These are phyloP conservation scores for Tylopilus sp. DNA, from an alignment of 1,284 basidiomycete species.

Conservation along the genomic window DNA sequence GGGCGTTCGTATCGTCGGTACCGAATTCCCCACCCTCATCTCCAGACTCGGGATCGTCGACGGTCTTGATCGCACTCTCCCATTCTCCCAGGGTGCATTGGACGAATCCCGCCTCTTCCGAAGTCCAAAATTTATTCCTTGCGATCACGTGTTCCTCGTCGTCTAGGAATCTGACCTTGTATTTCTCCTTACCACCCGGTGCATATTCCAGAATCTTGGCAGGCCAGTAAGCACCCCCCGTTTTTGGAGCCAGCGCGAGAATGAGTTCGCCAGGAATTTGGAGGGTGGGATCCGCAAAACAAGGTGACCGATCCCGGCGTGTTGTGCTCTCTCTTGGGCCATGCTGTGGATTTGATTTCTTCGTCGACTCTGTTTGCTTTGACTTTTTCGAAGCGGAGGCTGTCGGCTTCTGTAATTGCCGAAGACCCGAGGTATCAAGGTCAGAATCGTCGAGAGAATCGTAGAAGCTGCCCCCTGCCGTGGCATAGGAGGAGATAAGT, in stretches of 20 bases:
- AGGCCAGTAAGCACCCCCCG: constrained; percentile 54
- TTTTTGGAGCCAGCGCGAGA: constrained; percentile 45
- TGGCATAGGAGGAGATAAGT: constrained; percentile 34
- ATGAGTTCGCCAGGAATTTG: constrained; percentile 63
- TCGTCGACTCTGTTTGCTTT: constrained; percentile 9
- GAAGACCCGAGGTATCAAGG: constrained; percentile 20
- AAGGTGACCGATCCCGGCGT: constrained; percentile 34
- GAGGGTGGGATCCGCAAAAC: constrained; percentile 44
- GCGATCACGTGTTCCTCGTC: constrained; percentile 39
- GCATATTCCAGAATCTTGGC: constrained; percentile 54
- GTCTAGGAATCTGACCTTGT: constrained; percentile 55
- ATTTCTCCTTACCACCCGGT: constrained; percentile 37
- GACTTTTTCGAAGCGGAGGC: constrained; percentile 4
- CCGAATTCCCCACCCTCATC: constrained; percentile 42
- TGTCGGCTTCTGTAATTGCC: background rate
- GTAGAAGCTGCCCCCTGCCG: constrained; percentile 19
- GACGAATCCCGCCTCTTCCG: constrained; percentile 51
- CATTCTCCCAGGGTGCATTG: constrained; percentile 57
- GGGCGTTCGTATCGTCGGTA: constrained; percentile 19
- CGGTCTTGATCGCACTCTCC: constrained; percentile 42
- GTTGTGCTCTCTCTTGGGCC: background rate
- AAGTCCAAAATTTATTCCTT: constrained; percentile 51
- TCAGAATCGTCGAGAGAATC: constrained; percentile 26
- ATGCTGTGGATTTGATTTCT: constrained; percentile 16
- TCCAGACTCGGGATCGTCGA: constrained; percentile 46